A percentile compares a stretch with the other conserved stretches of the same genome.
Evolutionary conservation across 2,329 filamentous ascomycete species (phyloP).

Genomic region (Aaosphaeria arxii): DNA sequence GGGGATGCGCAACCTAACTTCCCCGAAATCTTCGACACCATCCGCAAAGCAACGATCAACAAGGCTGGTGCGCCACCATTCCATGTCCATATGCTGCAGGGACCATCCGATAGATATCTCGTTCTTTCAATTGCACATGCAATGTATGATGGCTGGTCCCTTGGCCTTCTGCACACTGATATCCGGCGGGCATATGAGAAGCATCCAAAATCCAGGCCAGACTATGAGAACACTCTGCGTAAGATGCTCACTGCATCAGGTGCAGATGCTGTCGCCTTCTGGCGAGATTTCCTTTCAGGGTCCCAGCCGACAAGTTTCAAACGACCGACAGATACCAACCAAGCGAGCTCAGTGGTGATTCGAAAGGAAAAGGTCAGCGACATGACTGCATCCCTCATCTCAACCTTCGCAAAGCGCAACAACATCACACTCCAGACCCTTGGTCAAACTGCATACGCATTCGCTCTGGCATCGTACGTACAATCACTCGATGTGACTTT

Average conservation of each 20-base stretch:
- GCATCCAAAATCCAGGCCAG: constrained; percentile 40
- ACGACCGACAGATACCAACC: constrained; percentile 2
- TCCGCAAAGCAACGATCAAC: constrained; percentile 14
- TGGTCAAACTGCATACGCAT: constrained; percentile 72
- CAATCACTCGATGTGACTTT: constrained; percentile 72
- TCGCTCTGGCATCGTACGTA: constrained; percentile 63
- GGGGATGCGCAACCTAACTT: constrained; percentile 23
- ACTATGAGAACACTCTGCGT: constrained; percentile 55
- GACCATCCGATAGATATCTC: constrained; percentile 40
- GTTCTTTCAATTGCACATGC: constrained; percentile 77
- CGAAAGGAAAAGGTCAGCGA: constrained; percentile 48
- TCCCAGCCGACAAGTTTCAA: constrained; percentile 43
- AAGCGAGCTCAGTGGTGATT: constrained; percentile 24
- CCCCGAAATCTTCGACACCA: constrained; percentile 22
- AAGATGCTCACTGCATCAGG: constrained; percentile 50
- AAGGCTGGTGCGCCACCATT: constrained; percentile 14
- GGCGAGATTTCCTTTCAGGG: constrained; percentile 65
- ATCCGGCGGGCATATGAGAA: constrained; percentile 63
- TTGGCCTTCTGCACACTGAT: constrained; percentile 70
- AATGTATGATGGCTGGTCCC: constrained; percentile 85
- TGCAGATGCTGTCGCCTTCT: constrained; percentile 59
- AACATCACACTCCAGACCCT: constrained; percentile 74
- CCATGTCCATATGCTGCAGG: constrained; percentile 39
- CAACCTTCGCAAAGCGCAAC: constrained; percentile 61
- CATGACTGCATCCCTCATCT: constrained; percentile 43